Percentiles rank a stretch among this genome's conserved stretches.
Evolutionary conservation across 2,329 filamentous ascomycete species (phyloP).

Genomic region (Sphaerulina populicola): DNA sequence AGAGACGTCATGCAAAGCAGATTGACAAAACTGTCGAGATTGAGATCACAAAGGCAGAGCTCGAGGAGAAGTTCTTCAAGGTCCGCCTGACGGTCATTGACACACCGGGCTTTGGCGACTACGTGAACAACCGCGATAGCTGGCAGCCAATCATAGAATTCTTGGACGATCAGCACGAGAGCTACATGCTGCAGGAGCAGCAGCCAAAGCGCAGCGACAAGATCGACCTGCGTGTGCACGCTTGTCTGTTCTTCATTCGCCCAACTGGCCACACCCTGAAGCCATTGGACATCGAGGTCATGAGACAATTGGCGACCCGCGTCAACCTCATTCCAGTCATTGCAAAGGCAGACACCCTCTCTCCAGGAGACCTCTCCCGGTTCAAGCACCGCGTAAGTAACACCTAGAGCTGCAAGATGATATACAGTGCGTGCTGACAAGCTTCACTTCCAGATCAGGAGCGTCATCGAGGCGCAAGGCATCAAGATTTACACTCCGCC

Average conservation of each 20-base stretch:
- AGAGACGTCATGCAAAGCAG: slow-evolving; percentile 98
- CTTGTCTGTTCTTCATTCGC: slow-evolving; percentile 98
- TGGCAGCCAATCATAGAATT: slow-evolving; percentile 99
- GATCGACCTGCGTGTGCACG: slow-evolving; percentile 97
- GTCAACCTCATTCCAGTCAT: slow-evolving; percentile 98
- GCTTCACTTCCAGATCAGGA: slow-evolving; percentile 61
- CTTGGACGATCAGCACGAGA: slow-evolving; percentile 99
- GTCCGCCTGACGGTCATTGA: slow-evolving; percentile 98
- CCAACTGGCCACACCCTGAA: slow-evolving; percentile 97
- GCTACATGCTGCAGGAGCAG: slow-evolving; percentile 99
- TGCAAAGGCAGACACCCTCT: slow-evolving; percentile 96
- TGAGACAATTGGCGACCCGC: slow-evolving; percentile 97
- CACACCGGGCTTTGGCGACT: slow-evolving; percentile 97
- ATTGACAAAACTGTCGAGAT: slow-evolving; percentile 99
- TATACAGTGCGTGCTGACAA: slow-evolving; percentile 19
- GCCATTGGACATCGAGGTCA: slow-evolving; percentile 97
- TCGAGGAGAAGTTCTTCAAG: slow-evolving; percentile 99
- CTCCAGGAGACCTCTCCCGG: slow-evolving; percentile 77
- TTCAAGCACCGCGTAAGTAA: slow-evolving; percentile 86
- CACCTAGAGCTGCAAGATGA: not conserved
- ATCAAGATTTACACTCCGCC: slow-evolving; percentile 99
- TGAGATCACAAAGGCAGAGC: slow-evolving; percentile 98
- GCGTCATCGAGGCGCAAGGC: slow-evolving; percentile 93
- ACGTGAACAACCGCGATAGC: slow-evolving; percentile 99
- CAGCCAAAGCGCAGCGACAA: slow-evolving; percentile 96